A percentile compares a stretch with the other conserved stretches of the same genome.
These are phyloP conservation scores for Trichosanthes truncata DNA, from an alignment of 306 rosid genomes.

Conservation along the genomic window DNA sequence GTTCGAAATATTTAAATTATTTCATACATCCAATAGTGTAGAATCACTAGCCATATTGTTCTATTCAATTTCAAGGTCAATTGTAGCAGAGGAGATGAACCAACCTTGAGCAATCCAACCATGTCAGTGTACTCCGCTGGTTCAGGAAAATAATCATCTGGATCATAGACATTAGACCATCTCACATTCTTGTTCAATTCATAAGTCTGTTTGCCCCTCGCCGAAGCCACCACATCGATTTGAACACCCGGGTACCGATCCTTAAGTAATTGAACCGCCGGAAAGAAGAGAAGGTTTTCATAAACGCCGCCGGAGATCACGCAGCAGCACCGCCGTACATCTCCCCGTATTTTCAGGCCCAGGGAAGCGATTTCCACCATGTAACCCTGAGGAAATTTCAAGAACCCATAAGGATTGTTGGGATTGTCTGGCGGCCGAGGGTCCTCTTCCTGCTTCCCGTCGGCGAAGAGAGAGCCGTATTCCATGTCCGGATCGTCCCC, in stretches of 20 bases:
- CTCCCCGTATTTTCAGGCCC: constrained; percentile 59
- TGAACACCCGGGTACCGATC: constrained; percentile 80
- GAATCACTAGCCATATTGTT: neutral
- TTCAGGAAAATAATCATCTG: constrained; percentile 55
- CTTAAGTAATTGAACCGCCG: constrained; percentile 62
- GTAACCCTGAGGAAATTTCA: constrained; percentile 72
- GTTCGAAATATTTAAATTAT: neutral
- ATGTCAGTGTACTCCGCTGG: constrained; percentile 77
- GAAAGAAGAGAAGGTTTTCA: constrained; percentile 69
- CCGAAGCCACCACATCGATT: constrained; percentile 50
- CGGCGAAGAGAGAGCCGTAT: constrained; percentile 48
- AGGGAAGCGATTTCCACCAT: constrained; percentile 60
- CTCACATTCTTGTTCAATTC: constrained; percentile 87
- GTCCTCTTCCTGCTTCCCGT: constrained; percentile 86
- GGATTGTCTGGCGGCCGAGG: constrained; percentile 70
- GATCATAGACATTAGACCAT: constrained; percentile 67
- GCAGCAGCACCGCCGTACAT: constrained; percentile 83
- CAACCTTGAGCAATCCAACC: constrained; percentile 68
- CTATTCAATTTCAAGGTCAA: neutral
- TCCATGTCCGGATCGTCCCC: constrained; percentile 71
- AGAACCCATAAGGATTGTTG: constrained; percentile 55
- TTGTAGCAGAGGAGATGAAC: neutral
- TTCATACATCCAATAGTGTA: neutral
- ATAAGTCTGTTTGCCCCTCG: constrained; percentile 65
- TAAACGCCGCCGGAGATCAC: constrained; percentile 77